phyloP scores from a whole-genome alignment of 768 basidiomycete genomes.

The Filobasidium wieringae region DNA sequence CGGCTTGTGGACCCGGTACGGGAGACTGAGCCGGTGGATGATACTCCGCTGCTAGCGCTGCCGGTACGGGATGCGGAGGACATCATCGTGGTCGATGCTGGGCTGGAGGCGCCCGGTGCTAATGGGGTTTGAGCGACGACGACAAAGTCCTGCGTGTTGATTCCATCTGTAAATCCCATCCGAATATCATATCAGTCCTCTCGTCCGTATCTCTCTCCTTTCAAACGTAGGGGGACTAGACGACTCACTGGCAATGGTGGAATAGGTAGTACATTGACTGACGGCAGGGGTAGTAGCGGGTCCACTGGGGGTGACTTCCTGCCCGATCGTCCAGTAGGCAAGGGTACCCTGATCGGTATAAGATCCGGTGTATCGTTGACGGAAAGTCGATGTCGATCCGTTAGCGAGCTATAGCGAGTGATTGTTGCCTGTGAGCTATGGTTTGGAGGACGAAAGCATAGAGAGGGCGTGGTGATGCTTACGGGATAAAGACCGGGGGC shows the following conservation, averaged over 20 bases:
- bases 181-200: slow-evolving; percentile 19
- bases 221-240: neutral
- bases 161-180: slow-evolving; percentile 21
- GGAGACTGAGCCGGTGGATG: slow-evolving; percentile 8
- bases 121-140: slow-evolving; percentile 40
- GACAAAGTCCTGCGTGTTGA: slow-evolving; percentile 22
- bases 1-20: slow-evolving; percentile 12
- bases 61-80: slow-evolving; percentile 15
- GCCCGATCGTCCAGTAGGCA: slow-evolving; percentile 34
- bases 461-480: neutral
- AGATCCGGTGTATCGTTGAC: slow-evolving; percentile 39
- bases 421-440: neutral
- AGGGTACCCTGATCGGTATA: slow-evolving; percentile 29
- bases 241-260: slow-evolving; percentile 24
- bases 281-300: slow-evolving; percentile 33
- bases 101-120: slow-evolving; percentile 46
- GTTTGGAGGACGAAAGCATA: neutral
- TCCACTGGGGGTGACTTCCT: slow-evolving; percentile 35
- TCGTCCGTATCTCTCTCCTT: slow-evolving; percentile 14
- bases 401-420: slow-evolving; percentile 18
- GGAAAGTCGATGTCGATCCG: slow-evolving; percentile 38
- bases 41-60: neutral
- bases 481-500: slow-evolving; percentile 42
- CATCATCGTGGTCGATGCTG: slow-evolving; percentile 43
- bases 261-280: slow-evolving; percentile 41